A percentile compares a stretch with the other conserved stretches of the same genome.
These are phyloP conservation scores for Ophiostoma sp. DNA, from an alignment of 2,329 filamentous ascomycete genomes.

Conservation along the genomic window DNA sequence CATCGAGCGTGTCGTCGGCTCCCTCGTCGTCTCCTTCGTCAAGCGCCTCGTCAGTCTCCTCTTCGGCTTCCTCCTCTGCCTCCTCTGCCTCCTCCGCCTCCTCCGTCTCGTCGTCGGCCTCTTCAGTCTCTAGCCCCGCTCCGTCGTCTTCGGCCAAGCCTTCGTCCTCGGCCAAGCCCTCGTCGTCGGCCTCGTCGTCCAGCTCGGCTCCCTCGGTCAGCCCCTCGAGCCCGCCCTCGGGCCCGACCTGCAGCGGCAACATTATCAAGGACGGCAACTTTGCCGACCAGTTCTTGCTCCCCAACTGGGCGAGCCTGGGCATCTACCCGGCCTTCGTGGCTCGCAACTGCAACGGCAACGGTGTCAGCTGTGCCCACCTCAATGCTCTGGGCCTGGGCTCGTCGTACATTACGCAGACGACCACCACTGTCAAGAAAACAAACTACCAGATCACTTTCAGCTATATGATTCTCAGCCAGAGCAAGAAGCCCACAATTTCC, in stretches of 20 bases:
- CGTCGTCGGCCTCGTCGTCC: not conserved
- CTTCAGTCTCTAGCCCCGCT: not conserved
- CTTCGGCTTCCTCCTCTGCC: not conserved
- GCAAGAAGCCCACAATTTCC: not conserved
- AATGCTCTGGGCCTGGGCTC: not conserved
- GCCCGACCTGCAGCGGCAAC: not conserved
- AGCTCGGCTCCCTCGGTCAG: not conserved
- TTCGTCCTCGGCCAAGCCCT: not conserved
- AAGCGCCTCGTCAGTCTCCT: not conserved
- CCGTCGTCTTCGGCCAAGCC: not conserved
- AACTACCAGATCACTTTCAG: slow-evolving; percentile 4
- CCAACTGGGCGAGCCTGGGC: slow-evolving; percentile 2
- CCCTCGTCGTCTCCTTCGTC: not conserved
- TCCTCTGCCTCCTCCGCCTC: not conserved
- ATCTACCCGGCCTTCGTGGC: not conserved
- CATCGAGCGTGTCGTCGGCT: too few species aligned
- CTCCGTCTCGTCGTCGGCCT: not conserved
- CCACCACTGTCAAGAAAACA: not conserved
- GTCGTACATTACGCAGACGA: not conserved
- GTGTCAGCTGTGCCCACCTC: not conserved
- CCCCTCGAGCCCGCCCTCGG: not conserved
- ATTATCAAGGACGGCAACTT: slow-evolving; percentile 5
- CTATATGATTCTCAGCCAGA: not conserved
- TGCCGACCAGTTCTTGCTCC: not conserved
- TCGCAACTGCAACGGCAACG: not conserved